Evolutionary conservation across 2,329 filamentous ascomycete species (phyloP).

Genomic region (Aureobasidium sp.): DNA sequence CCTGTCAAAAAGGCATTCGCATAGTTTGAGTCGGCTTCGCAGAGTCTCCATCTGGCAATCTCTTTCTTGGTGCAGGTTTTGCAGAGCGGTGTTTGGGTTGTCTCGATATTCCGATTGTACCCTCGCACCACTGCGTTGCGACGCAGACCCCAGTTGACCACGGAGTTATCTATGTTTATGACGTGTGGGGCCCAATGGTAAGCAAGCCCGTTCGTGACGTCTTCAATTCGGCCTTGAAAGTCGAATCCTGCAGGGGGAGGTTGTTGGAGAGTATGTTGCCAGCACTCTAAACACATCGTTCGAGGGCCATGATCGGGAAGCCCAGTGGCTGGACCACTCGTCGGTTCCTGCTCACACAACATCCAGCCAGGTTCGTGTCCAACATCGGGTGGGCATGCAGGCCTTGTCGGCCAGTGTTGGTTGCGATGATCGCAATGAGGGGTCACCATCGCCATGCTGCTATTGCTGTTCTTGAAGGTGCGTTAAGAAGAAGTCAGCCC

Average conservation of each 20-base stretch:
- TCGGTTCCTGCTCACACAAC: background rate
- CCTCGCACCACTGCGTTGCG: background rate
- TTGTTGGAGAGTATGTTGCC: background rate
- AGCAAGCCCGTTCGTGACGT: background rate
- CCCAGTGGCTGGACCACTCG: background rate
- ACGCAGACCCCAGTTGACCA: background rate
- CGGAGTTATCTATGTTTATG: no score
- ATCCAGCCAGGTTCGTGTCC: background rate
- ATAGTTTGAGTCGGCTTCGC: background rate
- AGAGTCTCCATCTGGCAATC: background rate
- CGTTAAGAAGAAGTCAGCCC: background rate
- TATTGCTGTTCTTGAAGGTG: background rate
- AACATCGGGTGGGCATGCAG: background rate
- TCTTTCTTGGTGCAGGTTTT: background rate
- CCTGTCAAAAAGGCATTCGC: background rate
- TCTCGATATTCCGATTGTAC: background rate
- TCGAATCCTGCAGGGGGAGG: background rate
- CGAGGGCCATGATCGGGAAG: background rate
- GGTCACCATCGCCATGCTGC: background rate
- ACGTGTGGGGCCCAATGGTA: background rate
- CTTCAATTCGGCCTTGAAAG: background rate
- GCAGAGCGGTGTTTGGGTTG: background rate
- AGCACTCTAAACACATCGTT: background rate
- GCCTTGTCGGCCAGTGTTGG: background rate
- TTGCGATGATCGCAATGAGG: background rate